Base-by-base conservation (phyloP, 2,329 filamentous ascomycete genomes). In the Lecanicillium sp. region DNA sequence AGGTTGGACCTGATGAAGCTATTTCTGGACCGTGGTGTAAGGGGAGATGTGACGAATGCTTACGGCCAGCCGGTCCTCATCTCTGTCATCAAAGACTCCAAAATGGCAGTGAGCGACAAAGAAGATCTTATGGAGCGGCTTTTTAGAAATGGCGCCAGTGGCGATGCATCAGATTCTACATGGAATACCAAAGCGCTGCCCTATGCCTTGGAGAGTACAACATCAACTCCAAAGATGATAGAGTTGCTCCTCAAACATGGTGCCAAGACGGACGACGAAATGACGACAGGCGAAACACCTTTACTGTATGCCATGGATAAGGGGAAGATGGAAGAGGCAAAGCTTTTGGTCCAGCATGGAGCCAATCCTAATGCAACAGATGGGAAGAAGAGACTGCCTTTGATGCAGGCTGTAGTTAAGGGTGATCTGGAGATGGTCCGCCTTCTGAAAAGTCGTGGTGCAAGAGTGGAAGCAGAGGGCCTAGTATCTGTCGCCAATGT, bases 61-160 rank as follows among this genome's bases (percentile, higher is more conserved):
- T 45, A 49, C 7, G 55, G 53, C 4, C 53, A 57, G 22, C 51
- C 56, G 1, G 46, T 54, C 30, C 49, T 65, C 15, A 43, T 64
- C 14, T 38, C 48, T 12, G 50, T 51, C 18, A 36, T 61, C 13
- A 51, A 46, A 14, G 52, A 59, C 36, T 43, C 27, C 25, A 52
- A 52, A 7, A 27, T 57, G 1, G 13, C 45, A 0, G 33, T 51
- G 3, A 44, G 44, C 0, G 53, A 56, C 1, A 58, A 54, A 40
- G 15, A 49, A 1, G 46, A 52, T 4, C 37, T 50, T 0, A 55
- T 58, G 1, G 50, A 48, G 9, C 38, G 54, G 29, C 54, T 64
- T 13, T 55, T 65, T 3, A 48, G 49, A 11, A 49, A 54, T 35
- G 60, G 60, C 2, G 61, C 62, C 11, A 50, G 52, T 5, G 46